Evolutionary conservation across 2,329 filamentous ascomycete genomes (phyloP).

Genomic region (Akanthomyces dipterigenus): DNA sequence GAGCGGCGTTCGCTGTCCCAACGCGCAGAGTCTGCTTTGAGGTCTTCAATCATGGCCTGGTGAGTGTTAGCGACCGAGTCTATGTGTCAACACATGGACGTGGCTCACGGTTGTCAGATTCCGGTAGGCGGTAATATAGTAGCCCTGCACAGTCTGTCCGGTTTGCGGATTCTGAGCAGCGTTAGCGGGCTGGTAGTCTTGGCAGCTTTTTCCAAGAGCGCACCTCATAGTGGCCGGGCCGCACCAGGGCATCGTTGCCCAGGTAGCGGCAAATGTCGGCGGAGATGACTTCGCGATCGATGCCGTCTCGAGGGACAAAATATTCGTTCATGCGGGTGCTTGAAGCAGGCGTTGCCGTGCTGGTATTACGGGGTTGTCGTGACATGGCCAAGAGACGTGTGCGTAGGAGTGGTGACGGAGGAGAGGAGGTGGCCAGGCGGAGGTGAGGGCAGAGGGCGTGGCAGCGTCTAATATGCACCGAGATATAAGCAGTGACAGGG

Average conservation of each 20-base stretch:
- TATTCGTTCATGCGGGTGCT: slow-evolving; percentile 64
- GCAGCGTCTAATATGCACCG: slow-evolving; percentile 3
- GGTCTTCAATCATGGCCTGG: slow-evolving; percentile 56
- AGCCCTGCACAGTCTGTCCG: slow-evolving; percentile 60
- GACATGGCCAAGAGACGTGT: slow-evolving; percentile 26
- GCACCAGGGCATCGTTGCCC: slow-evolving; percentile 74
- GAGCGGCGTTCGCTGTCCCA: slow-evolving; percentile 56
- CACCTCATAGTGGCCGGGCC: slow-evolving; percentile 69
- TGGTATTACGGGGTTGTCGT: slow-evolving; percentile 33
- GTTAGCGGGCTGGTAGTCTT: background rate
- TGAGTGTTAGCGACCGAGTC: slow-evolving; percentile 13
- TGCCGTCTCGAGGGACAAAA: slow-evolving; percentile 73
- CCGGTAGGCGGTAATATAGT: slow-evolving; percentile 72
- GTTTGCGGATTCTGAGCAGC: slow-evolving; percentile 43
- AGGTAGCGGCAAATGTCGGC: slow-evolving; percentile 79
- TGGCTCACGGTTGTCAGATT: slow-evolving; percentile 67
- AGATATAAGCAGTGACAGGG: slow-evolving; percentile 1
- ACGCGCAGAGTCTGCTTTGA: slow-evolving; percentile 55
- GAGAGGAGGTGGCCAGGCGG: background rate
- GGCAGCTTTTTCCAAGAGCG: slow-evolving; percentile 21
- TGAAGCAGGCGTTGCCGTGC: slow-evolving; percentile 27
- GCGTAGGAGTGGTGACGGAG: background rate
- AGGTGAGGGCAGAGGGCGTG: background rate
- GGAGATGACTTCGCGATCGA: slow-evolving; percentile 77
- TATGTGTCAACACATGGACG: background rate